Evolutionary conservation across 495 filamentous ascomycete species (phyloP), one percentile per base, ranked within the genome.

Genomic region (Podospora fimiseda): DNA sequence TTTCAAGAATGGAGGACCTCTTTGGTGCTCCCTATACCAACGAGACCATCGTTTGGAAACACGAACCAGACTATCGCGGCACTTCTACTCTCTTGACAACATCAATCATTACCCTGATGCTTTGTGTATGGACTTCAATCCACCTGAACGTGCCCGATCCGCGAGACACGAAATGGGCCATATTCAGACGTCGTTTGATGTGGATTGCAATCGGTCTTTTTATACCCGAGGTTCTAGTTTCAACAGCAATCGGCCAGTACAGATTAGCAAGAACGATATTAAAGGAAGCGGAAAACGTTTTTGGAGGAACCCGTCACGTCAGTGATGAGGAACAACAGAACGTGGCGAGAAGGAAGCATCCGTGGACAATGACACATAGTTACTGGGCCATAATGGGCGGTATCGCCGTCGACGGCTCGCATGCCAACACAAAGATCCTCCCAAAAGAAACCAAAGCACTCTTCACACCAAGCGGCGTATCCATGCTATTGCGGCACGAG

Each of bases 351-450:
- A 15, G 16, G 14, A 19, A 41, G 5, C 16, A 39, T 18, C 14
- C 8, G 20, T 50, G 48, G 48, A 50, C 48, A 39, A 50, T 50
- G 16, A 15, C 21, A 5, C 48, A 50, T 21, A 50, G 48, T 36
- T 50, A 50, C 23, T 50, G 30, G 15, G 48, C 30, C 30, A 20
- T 39, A 5, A 15, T 40, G 48, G 36, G 48, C 27, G 48, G 48
- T 20, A 38, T 39, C 20, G 48, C 15, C 3, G 18, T 23, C 4
- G 21, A 36, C 16, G 21, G 30, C 16, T 23, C 8, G 6, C 4
- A 16, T 5, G 36, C 8, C 9, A 20, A 7, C 13, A 14, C 4
- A 3, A 49, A 30, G 14, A 37, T 50, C 37, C 20, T 50, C 15
- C 48, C 48, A 18, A n/a, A 5, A 7, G 30, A 33, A 16, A 36